Conservation (phyloP, 768 basidiomycete species). For the Tulasnella sp. region DNA sequence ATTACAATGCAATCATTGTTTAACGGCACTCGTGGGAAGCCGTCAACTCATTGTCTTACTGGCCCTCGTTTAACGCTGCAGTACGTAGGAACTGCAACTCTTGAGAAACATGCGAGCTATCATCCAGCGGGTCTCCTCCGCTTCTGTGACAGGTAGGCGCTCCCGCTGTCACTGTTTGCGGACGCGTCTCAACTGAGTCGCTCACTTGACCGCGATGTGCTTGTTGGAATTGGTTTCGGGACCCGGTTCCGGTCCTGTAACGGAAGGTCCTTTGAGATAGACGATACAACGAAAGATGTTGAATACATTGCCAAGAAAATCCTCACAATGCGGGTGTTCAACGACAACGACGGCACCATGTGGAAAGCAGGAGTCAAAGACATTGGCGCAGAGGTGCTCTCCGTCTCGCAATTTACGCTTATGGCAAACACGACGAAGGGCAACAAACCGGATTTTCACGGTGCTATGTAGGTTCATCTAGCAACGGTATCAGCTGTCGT, state of each 20-base stretch:
- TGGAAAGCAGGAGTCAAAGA: slow-evolving; percentile 89
- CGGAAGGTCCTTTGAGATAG: slow-evolving; percentile 35
- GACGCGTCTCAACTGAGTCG: background rate
- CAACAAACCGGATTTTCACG: slow-evolving; percentile 86
- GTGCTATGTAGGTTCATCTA: slow-evolving; percentile 58
- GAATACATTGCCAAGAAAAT: slow-evolving; percentile 74
- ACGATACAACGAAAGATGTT: slow-evolving; percentile 73
- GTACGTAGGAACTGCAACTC: background rate
- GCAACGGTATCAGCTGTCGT: background rate
- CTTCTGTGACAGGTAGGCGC: slow-evolving; percentile 67
- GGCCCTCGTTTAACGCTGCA: background rate
- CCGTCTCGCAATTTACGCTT: slow-evolving; percentile 92
- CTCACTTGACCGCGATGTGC: slow-evolving; percentile 69
- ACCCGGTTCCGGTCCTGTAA: background rate
- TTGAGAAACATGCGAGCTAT: slow-evolving; percentile 65
- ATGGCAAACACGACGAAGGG: slow-evolving; percentile 82
- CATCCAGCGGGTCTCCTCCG: slow-evolving; percentile 72
- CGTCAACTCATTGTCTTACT: background rate
- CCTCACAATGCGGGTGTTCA: slow-evolving; percentile 65
- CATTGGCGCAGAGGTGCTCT: slow-evolving; percentile 81
- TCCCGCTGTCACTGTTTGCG: background rate
- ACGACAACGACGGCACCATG: slow-evolving; percentile 51
- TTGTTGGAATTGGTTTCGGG: slow-evolving; percentile 76
- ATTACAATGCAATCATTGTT: background rate
- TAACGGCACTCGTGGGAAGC: background rate